Conservation (phyloP, 192 early-diverging fungal species). For the Mortierella claussenii region DNA sequence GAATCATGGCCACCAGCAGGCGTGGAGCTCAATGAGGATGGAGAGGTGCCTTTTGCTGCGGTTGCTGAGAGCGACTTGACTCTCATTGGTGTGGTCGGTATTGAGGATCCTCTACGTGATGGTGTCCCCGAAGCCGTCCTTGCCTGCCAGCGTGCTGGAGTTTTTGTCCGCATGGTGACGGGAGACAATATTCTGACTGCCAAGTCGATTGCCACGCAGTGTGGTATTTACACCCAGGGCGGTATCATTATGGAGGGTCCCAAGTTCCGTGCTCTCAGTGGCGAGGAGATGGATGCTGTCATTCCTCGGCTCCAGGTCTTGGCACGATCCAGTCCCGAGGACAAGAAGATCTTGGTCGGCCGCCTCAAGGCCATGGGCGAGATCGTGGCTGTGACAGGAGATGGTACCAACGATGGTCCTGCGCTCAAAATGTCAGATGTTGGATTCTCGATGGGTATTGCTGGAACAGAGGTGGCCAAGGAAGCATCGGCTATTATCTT, state of each 20-base stretch:
- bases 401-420: conserved; percentile 99
- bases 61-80: conserved; percentile 70
- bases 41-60: conserved; percentile 65
- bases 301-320: conserved; percentile 94
- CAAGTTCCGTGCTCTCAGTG: conserved; percentile 85
- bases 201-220: conserved; percentile 91
- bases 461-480: conserved; percentile 99
- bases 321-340: conserved; percentile 92
- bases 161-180: conserved; percentile 98
- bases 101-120: conserved; percentile 95
- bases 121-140: conserved; percentile 94
- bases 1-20: conserved; percentile 64
- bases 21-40: conserved; percentile 54
- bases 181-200: conserved; percentile 97
- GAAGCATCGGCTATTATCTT: conserved; percentile 98
- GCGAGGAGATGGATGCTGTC: conserved; percentile 91
- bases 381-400: conserved; percentile 98
- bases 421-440: conserved; percentile 96
- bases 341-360: conserved; percentile 95
- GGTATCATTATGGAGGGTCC: conserved; percentile 97
- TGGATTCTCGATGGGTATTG: conserved; percentile 99
- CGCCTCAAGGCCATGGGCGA: conserved; percentile 90
- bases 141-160: conserved; percentile 90
- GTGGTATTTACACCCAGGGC: conserved; percentile 88
- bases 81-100: conserved; percentile 92